A percentile compares a stretch with the other conserved stretches of the same genome.
Evolutionary conservation across 768 basidiomycete genomes (phyloP).

Genomic region (Zangia roseola): DNA sequence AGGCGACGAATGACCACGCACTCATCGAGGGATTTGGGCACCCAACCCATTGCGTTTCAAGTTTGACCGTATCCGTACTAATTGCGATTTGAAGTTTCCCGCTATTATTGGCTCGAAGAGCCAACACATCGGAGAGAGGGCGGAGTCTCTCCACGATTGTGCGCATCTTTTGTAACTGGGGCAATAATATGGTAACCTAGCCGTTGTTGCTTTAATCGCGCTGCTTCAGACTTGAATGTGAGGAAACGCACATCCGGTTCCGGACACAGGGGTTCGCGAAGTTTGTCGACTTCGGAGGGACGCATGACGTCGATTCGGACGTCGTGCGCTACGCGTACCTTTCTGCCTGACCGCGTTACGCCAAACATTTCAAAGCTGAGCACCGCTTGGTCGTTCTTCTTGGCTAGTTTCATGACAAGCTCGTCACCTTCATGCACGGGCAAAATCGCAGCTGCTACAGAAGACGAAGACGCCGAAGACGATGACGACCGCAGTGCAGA

Average conservation of each 20-base stretch:
- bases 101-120: slow-evolving; percentile 63
- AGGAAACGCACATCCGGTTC: slow-evolving; percentile 71
- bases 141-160: slow-evolving; percentile 74
- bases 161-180: slow-evolving; percentile 72
- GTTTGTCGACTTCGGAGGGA: slow-evolving; percentile 65
- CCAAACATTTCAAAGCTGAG: slow-evolving; percentile 75
- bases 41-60: slow-evolving; percentile 79
- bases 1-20: slow-evolving; percentile 15
- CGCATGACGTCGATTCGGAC: slow-evolving; percentile 81
- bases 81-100: slow-evolving; percentile 55
- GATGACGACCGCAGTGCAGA: slow-evolving; percentile 69
- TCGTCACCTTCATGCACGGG: slow-evolving; percentile 55
- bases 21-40: slow-evolving; percentile 63
- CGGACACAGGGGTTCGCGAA: slow-evolving; percentile 82
- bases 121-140: slow-evolving; percentile 66
- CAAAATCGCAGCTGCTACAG: slow-evolving; percentile 27
- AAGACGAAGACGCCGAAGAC: slow-evolving; percentile 44
- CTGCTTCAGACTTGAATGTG: neutral
- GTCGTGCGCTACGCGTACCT: slow-evolving; percentile 71
- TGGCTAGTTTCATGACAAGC: slow-evolving; percentile 80
- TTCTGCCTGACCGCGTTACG: slow-evolving; percentile 59
- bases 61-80: slow-evolving; percentile 68
- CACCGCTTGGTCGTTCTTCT: slow-evolving; percentile 78
- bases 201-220: slow-evolving; percentile 2
- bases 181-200: slow-evolving; percentile 77